Evolutionary conservation across 2,329 filamentous ascomycete species (phyloP), one percentile per base, ranked within the genome.

Genomic region (Xylaria digitata): DNA sequence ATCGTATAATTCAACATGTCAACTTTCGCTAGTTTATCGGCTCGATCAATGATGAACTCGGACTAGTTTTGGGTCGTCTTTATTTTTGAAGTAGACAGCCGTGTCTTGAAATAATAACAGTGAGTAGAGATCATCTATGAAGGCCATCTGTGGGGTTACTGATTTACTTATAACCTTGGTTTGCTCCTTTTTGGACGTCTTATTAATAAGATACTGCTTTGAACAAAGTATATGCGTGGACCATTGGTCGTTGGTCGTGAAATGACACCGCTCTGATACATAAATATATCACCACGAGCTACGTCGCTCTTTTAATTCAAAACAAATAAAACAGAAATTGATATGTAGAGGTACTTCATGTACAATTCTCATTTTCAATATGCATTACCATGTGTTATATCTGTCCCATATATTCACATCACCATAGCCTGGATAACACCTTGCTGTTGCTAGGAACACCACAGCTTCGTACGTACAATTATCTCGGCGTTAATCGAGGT

Each of bases 1-100:
- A 58, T 66, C 30, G 34, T 21, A 26, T 26, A 61, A 63, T 61
- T 54, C 46, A 63, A 68, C 26, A 56, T 49, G 56, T 17, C n/a
- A 15, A 53, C 40, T 63, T 59, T 64, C 26, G 37, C 46, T 34
- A 34, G 57, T 6, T 19, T n/a, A n/a, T 19, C 1, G 32, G 15
- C 26, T 55, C 34, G 3, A 23, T 50, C 17, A 32, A 43, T 6
- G 15, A 60, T 15, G 21, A 17, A 30, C 11, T 17, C 15, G 1
- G 54, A 43, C 9, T 21, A 17, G 15, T 26, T 17, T 26, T 17
- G 11, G 21, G 21, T 3, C 19, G n/a, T 13, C 11, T 40, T 7
- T 11, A 13, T 5, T 9, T 15, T 15, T 40, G 13, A 4, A 37
- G 19, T 11, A 53, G 9, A 15, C 6, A 13, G 11, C 19, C 21